A percentile compares a stretch with the other conserved stretches of the same genome.
Conservation (phyloP, 2,329 filamentous ascomycete species). For the Pestalotiopsis sp. region DNA sequence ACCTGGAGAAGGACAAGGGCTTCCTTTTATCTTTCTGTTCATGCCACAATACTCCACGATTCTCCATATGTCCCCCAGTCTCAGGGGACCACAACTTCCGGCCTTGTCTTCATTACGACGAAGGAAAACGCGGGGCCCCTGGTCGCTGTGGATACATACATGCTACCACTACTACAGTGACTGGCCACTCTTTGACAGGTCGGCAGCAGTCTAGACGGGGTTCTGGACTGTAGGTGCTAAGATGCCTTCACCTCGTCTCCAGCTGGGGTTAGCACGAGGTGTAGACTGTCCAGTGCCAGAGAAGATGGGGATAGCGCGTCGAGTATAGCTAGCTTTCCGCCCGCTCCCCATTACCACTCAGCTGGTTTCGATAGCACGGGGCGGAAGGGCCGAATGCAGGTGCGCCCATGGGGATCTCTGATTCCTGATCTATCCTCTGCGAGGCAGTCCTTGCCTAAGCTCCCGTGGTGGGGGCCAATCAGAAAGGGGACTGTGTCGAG, state of each 20-base stretch:
- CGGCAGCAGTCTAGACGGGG: conserved; percentile 6
- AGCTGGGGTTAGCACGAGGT: neutral
- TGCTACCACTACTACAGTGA: neutral
- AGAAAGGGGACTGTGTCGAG: neutral
- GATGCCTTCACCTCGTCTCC: neutral
- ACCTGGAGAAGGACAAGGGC: neutral
- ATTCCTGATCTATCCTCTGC: neutral
- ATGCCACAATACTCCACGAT: neutral
- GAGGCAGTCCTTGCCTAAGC: neutral
- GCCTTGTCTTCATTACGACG: conserved; percentile 7
- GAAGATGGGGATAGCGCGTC: neutral
- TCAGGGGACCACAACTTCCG: neutral
- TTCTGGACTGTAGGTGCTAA: neutral
- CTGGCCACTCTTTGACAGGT: neutral
- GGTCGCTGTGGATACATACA: conserved; percentile 1
- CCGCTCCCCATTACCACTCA: conserved; percentile 3
- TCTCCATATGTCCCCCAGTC: neutral
- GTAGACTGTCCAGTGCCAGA: neutral
- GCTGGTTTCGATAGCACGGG: conserved; percentile 6
- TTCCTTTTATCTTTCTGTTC: conserved; percentile 2
- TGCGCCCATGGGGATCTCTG: neutral
- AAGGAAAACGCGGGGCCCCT: conserved; percentile 14
- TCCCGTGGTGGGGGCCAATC: neutral
- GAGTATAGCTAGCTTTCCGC: neutral
- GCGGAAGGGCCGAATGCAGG: conserved; percentile 10